phyloP scores from a whole-genome alignment of 176 grass and related monocot species.

The Avena insularis region DNA sequence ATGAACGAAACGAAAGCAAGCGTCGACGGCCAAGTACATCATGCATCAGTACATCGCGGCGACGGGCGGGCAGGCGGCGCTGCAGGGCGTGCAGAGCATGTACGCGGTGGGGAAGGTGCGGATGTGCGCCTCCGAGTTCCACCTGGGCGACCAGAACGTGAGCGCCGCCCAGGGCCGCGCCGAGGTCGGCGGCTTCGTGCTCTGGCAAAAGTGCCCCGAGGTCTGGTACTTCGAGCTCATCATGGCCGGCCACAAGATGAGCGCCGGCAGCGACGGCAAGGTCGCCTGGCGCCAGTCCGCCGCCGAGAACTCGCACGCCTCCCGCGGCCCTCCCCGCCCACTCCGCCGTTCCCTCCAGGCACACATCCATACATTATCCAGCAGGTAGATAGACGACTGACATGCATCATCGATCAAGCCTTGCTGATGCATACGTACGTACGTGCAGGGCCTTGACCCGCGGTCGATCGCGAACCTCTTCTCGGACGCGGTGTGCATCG shows the following conservation, averaged over 20 bases:
- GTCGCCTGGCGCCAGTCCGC: conserved; percentile 89
- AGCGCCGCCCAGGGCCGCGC: conserved; percentile 62
- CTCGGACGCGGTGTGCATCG: conserved; percentile 90
- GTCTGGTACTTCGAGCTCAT: conserved; percentile 97
- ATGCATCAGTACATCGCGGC: conserved; percentile 97
- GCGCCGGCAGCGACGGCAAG: conserved; percentile 81
- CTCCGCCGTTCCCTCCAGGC: conserved; percentile 95
- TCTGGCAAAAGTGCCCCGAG: conserved; percentile 96
- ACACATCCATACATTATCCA: background rate
- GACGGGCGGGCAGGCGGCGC: conserved; percentile 83
- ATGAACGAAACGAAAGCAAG: conserved; percentile 70
- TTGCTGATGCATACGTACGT: background rate
- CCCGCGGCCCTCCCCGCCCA: conserved; percentile 74
- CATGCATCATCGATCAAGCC: background rate
- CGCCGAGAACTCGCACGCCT: conserved; percentile 58
- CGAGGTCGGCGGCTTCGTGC: conserved; percentile 89
- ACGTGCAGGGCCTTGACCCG: conserved; percentile 73
- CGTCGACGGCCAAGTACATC: conserved; percentile 97
- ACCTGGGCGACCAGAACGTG: conserved; percentile 74
- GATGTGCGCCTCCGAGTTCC: conserved; percentile 97
- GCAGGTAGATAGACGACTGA: too few species aligned
- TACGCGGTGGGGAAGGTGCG: conserved; percentile 89
- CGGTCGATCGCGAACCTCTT: conserved; percentile 88
- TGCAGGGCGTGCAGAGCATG: conserved; percentile 89
- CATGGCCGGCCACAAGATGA: conserved; percentile 93